Conservation (phyloP, 2,329 filamentous ascomycete species). For the Cordyceps fumosorosea region DNA sequence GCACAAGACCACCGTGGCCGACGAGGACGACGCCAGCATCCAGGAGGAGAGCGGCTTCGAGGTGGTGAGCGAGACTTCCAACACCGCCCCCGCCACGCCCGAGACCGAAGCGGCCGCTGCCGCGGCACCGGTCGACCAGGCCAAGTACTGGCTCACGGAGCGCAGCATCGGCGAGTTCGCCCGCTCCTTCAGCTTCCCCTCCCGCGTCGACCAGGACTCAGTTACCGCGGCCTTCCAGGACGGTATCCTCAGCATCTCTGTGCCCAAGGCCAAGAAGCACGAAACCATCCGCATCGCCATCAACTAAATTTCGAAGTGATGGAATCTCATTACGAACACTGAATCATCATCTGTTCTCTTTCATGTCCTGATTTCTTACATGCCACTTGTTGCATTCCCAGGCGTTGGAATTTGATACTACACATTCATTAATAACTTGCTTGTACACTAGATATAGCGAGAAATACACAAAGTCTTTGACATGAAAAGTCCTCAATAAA, state of each 20-base stretch:
- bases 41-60: constrained; percentile 24
- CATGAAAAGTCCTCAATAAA: background rate
- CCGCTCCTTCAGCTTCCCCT: constrained; percentile 62
- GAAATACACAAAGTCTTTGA: background rate
- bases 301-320: constrained; percentile 31
- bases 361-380: background rate
- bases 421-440: constrained; percentile 2
- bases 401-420: background rate
- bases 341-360: background rate
- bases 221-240: constrained; percentile 59
- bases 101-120: constrained; percentile 21
- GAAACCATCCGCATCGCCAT: constrained; percentile 50
- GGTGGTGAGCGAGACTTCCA: constrained; percentile 24
- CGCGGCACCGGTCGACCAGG: constrained; percentile 30
- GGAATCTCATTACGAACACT: too few species aligned
- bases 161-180: constrained; percentile 61
- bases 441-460: constrained; percentile 2
- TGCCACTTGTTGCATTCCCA: background rate
- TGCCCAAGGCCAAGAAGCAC: constrained; percentile 61
- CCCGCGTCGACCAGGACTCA: constrained; percentile 53
- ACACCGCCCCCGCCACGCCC: constrained; percentile 19
- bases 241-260: constrained; percentile 55
- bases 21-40: constrained; percentile 38
- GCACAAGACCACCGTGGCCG: constrained; percentile 60
- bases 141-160: constrained; percentile 67